phyloP scores from a whole-genome alignment of 345 rosid genomes.

The Citrus sp. region DNA sequence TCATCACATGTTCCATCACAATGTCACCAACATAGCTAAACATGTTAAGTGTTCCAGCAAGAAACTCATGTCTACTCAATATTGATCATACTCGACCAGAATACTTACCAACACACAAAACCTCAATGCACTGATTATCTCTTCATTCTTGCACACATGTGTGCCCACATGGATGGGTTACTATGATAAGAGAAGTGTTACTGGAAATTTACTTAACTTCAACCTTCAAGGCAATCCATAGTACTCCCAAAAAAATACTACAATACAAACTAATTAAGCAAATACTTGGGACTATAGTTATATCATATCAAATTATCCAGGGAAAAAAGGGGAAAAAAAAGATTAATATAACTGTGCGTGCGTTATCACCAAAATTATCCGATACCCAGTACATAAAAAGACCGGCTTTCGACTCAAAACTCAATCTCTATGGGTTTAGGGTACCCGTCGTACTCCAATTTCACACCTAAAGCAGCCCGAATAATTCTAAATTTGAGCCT shows the following conservation, averaged over 20 bases:
- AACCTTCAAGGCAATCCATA: not conserved
- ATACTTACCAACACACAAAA: not conserved
- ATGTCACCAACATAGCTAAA: not conserved
- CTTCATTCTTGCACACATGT: not conserved
- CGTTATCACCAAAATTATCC: not conserved
- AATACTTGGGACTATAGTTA: not conserved
- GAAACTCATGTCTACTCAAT: not conserved
- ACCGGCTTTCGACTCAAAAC: slow-evolving; percentile 37
- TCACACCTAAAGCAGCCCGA: slow-evolving; percentile 61
- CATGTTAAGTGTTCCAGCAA: not conserved
- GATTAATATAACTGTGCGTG: too few relatives aligned
- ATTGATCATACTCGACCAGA: slow-evolving; percentile 3
- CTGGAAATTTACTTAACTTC: not conserved
- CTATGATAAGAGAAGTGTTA: not conserved
- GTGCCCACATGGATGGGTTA: not conserved
- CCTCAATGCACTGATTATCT: not conserved
- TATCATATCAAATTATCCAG: not conserved
- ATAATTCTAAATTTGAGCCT: slow-evolving; percentile 65
- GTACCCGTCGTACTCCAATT: slow-evolving; percentile 62
- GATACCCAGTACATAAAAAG: not conserved
- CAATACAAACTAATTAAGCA: not conserved
- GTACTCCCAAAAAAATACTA: not conserved
- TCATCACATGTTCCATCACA: not conserved
- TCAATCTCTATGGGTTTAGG: slow-evolving; percentile 54
- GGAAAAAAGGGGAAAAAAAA: not conserved